Evolutionary conservation across 2,329 filamentous ascomycete genomes (phyloP).

Genomic region (Pleoardoris graminearum): DNA sequence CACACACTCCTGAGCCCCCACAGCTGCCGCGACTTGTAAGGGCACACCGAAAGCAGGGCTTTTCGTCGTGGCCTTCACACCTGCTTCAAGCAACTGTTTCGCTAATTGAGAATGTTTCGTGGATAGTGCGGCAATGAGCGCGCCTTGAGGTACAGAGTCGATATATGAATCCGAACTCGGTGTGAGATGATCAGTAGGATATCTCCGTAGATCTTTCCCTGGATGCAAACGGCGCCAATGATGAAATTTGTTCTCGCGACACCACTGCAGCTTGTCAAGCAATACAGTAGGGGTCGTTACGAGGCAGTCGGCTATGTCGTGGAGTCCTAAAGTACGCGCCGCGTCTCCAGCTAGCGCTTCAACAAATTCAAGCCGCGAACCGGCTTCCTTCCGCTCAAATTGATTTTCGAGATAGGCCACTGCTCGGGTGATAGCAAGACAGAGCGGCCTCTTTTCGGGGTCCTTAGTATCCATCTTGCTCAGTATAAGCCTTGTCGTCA

Average conservation of each 20-base stretch:
- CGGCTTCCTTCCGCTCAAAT: background rate
- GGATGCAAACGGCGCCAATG: background rate
- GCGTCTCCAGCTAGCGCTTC: background rate
- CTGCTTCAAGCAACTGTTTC: background rate
- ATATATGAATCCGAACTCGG: background rate
- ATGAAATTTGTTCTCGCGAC: background rate
- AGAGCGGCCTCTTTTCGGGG: constrained; percentile 1
- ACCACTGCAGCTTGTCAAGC: background rate
- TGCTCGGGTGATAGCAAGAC: constrained; percentile 1
- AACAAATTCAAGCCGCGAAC: background rate
- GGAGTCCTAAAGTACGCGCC: background rate
- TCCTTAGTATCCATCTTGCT: no score
- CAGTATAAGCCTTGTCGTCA: no score
- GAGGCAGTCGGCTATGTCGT: background rate
- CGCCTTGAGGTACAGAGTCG: background rate
- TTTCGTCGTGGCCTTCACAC: background rate
- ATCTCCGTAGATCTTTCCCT: background rate
- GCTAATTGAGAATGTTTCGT: background rate
- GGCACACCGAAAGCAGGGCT: background rate
- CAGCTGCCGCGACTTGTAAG: background rate
- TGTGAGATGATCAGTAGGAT: background rate
- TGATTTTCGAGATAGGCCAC: background rate
- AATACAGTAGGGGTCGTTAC: background rate
- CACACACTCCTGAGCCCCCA: background rate
- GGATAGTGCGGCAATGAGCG: background rate